These are phyloP conservation scores for Coelastrella sp. DNA, from an alignment of 139 green algal genomes.

Conservation along the genomic window DNA sequence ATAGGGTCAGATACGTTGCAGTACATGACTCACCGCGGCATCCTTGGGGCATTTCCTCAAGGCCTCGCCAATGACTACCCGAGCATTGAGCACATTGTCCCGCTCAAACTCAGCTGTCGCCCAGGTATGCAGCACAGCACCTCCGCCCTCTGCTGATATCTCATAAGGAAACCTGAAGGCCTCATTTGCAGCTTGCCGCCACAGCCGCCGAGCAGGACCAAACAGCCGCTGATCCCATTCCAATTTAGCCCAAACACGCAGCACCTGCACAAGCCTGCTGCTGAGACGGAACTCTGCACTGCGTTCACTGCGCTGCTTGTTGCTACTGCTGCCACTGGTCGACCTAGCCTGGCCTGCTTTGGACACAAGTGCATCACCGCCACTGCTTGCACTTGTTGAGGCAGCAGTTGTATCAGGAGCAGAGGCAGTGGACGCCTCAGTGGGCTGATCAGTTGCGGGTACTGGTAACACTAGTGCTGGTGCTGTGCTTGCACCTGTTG, in stretches of 20 bases:
- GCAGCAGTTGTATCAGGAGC: background rate
- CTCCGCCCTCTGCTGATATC: slow-evolving; percentile 31
- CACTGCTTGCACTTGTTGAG: background rate
- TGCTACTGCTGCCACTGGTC: slow-evolving; percentile 9
- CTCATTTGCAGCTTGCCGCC: slow-evolving; percentile 54
- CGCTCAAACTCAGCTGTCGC: slow-evolving; percentile 64
- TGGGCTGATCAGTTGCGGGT: background rate
- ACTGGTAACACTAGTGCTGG: background rate
- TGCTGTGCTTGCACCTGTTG: slow-evolving; percentile 24
- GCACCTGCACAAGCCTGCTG: slow-evolving; percentile 52
- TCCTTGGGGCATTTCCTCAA: slow-evolving; percentile 56
- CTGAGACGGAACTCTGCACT: background rate
- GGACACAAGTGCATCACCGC: background rate
- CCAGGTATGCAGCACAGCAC: slow-evolving; percentile 64
- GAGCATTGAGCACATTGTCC: slow-evolving; percentile 63
- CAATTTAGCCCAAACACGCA: slow-evolving; percentile 64
- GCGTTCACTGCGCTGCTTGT: background rate
- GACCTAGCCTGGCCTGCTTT: background rate
- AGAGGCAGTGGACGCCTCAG: background rate
- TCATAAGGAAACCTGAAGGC: slow-evolving; percentile 54
- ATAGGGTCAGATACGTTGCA: too few species aligned
- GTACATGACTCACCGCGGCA: slow-evolving; percentile 42
- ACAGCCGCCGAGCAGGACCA: slow-evolving; percentile 64
- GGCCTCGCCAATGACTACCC: slow-evolving; percentile 50
- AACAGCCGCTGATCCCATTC: slow-evolving; percentile 65